Conservation (phyloP, 306 rosid genomes). For the Cicer pinnatifidum region DNA sequence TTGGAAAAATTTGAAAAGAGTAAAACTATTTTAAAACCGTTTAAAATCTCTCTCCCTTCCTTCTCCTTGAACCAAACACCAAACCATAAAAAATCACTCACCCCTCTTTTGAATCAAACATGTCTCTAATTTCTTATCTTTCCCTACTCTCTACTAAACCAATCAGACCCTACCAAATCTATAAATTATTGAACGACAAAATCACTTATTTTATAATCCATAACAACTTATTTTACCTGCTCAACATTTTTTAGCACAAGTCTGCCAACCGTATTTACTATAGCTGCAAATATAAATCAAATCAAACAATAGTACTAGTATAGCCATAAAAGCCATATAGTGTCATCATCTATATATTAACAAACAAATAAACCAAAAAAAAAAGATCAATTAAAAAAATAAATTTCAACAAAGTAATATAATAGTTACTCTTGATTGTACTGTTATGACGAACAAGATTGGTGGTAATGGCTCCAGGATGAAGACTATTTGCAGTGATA, state of each 20-base stretch:
- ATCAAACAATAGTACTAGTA: slow-evolving; percentile 31
- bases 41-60: too few species aligned
- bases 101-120: too few species aligned
- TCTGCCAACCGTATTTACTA: slow-evolving; percentile 51
- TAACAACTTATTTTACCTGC: slow-evolving; percentile 53
- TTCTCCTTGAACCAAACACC: too few species aligned
- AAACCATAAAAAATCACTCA: too few species aligned
- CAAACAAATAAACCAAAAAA: neutral
- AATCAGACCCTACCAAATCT: too few species aligned
- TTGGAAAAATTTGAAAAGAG: too few species aligned
- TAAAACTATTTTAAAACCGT: too few species aligned
- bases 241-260: slow-evolving; percentile 62
- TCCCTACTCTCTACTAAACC: too few species aligned
- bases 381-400: neutral
- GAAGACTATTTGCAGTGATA: slow-evolving; percentile 86
- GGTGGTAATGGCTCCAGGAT: slow-evolving; percentile 76
- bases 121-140: too few species aligned
- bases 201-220: neutral
- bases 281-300: slow-evolving; percentile 52
- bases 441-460: slow-evolving; percentile 65
- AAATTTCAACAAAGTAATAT: neutral
- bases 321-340: slow-evolving; percentile 16
- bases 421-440: slow-evolving; percentile 50
- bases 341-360: neutral
- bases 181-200: too few species aligned